Evolutionary conservation across 352 stramenopile species (phyloP).

Genomic region (Thraustochytrium striatum): DNA sequence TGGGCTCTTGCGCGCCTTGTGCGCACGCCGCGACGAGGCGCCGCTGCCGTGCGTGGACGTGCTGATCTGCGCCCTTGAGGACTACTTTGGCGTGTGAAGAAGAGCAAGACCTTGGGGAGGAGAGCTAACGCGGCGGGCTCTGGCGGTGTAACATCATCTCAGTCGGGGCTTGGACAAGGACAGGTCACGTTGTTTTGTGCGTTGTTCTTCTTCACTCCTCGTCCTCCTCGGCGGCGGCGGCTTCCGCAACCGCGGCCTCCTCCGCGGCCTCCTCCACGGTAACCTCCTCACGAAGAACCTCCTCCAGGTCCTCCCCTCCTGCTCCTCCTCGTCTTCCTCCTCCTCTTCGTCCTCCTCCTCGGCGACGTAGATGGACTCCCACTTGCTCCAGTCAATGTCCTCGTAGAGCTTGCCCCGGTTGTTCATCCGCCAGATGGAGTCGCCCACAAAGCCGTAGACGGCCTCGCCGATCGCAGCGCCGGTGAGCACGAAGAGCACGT

Average conservation of each 20-base stretch:
- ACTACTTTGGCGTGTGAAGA: neutral
- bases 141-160: no score
- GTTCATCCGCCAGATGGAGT: conserved; percentile 49
- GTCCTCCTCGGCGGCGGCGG: neutral
- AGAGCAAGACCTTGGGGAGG: neutral
- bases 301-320: neutral
- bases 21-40: neutral
- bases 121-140: no score
- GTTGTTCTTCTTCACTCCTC: neutral
- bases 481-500: conserved; percentile 41
- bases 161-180: neutral
- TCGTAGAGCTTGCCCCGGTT: conserved; percentile 49
- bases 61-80: neutral
- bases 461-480: conserved; percentile 32
- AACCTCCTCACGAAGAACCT: neutral
- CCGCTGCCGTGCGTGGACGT: neutral
- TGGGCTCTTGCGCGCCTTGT: neutral
- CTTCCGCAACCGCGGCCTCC: neutral
- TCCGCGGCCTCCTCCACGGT: neutral
- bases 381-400: conserved; percentile 48
- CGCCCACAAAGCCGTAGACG: conserved; percentile 38
- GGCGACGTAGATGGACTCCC: conserved; percentile 42
- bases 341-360: conserved; percentile 48
- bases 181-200: neutral
- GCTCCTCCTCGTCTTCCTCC: conserved; percentile 13